phyloP scores from a whole-genome alignment of 129 eudicot species.

The Erigeron canadensis region DNA sequence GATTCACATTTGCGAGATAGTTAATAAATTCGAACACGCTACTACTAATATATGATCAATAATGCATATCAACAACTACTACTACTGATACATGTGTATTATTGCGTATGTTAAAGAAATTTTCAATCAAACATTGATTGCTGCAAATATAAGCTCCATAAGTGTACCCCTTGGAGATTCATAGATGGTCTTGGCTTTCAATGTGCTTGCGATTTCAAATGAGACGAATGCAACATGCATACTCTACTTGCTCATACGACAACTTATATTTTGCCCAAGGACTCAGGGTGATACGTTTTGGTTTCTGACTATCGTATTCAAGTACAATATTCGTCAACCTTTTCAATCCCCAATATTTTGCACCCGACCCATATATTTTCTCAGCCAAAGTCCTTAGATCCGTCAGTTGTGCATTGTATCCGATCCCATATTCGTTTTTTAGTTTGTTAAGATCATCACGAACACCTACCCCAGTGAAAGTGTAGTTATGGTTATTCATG shows the following conservation, averaged over 20 bases:
- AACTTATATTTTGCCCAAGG: neutral
- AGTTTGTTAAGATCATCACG: neutral
- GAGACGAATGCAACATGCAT: neutral
- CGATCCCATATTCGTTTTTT: neutral
- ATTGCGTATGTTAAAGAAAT: no score
- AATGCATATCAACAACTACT: no score
- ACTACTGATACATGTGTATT: no score
- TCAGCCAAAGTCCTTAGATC: neutral
- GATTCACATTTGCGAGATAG: no score
- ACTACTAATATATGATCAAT: no score
- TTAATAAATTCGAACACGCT: no score
- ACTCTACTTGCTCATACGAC: neutral
- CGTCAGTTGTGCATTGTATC: neutral
- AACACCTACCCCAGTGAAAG: neutral
- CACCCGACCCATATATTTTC: neutral
- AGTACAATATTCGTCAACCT: neutral
- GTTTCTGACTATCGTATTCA: neutral
- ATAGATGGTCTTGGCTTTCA: no score
- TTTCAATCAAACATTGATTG: no score
- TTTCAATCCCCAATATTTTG: neutral
- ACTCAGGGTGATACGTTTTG: neutral
- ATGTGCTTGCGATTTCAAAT: neutral
- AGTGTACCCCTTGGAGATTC: no score
- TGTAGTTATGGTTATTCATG: neutral
- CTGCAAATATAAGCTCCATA: no score